Percentiles rank a stretch among this genome's conserved stretches.
phyloP scores from a whole-genome alignment of 768 basidiomycete species.

The Trametes meyenii region DNA sequence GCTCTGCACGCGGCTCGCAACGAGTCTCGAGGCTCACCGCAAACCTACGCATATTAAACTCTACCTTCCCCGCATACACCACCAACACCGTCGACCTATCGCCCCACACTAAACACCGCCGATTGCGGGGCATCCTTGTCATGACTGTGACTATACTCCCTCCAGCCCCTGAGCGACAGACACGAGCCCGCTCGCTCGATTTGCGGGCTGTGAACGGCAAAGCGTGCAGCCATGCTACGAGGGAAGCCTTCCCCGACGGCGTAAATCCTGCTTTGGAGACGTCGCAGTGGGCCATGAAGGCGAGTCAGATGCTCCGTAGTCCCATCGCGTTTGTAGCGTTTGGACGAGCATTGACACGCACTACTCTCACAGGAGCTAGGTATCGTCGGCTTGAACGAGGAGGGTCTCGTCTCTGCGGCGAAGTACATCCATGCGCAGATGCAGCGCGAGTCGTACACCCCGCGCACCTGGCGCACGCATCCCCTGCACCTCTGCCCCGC shows the following conservation, averaged over 20 bases:
- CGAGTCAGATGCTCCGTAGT: conserved; percentile 30
- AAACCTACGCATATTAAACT: conserved; percentile 2
- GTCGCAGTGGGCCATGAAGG: conserved; percentile 60
- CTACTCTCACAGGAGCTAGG: conserved; percentile 54
- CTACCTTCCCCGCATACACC: not conserved
- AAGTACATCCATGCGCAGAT: conserved; percentile 64
- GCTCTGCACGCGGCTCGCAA: not conserved
- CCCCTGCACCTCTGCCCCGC: conserved; percentile 74
- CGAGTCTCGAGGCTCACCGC: not conserved
- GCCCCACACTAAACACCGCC: not conserved
- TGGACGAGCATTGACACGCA: not conserved
- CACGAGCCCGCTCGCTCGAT: not conserved
- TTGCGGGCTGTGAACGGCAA: not conserved
- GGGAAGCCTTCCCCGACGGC: not conserved
- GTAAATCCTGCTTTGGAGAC: conserved; percentile 63
- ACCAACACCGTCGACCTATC: not conserved
- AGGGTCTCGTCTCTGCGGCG: conserved; percentile 68
- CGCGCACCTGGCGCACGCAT: conserved; percentile 80
- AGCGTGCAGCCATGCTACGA: not conserved
- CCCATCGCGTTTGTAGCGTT: not conserved
- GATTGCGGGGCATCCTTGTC: not conserved
- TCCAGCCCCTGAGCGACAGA: conserved; percentile 1
- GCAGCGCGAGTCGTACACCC: conserved; percentile 66
- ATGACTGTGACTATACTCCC: conserved; percentile 10
- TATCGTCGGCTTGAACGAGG: conserved; percentile 59